These are phyloP conservation scores for Raffaelea deltoideospora DNA, from an alignment of 2,329 filamentous ascomycete genomes.

Conservation along the genomic window DNA sequence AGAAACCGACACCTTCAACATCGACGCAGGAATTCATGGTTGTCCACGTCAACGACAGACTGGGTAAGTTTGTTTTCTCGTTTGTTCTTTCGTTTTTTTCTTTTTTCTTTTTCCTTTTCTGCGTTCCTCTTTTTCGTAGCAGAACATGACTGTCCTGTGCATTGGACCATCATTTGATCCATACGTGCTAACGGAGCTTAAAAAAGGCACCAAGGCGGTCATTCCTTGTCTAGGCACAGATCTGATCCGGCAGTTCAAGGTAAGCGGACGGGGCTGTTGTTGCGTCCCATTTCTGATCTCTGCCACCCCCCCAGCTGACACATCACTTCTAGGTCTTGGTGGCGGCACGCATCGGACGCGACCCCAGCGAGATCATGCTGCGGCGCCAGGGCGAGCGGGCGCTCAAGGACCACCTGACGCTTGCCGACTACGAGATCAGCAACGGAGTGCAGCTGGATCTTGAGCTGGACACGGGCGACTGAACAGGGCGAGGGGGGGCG, in stretches of 20 bases:
- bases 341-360: constrained; percentile 72
- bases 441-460: constrained; percentile 65
- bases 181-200: background rate
- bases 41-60: constrained; percentile 84
- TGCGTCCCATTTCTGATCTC: too few species aligned
- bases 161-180: too few species aligned
- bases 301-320: too few species aligned
- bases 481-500: too few species aligned
- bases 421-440: constrained; percentile 88
- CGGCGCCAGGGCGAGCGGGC: constrained; percentile 85
- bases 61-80: constrained; percentile 27
- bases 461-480: constrained; percentile 47
- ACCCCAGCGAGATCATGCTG: constrained; percentile 80
- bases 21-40: constrained; percentile 46
- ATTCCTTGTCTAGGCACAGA: constrained; percentile 82
- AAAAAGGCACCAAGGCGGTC: constrained; percentile 63
- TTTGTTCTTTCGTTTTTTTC: background rate
- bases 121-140: background rate
- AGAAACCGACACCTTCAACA: constrained; percentile 30
- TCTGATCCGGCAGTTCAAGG: constrained; percentile 74
- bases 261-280: too few species aligned
- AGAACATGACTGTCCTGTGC: background rate
- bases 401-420: constrained; percentile 77
- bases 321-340: constrained; percentile 85
- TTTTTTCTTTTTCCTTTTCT: background rate